phyloP scores from a whole-genome alignment of 306 rosid species.

The Prunus mume region DNA sequence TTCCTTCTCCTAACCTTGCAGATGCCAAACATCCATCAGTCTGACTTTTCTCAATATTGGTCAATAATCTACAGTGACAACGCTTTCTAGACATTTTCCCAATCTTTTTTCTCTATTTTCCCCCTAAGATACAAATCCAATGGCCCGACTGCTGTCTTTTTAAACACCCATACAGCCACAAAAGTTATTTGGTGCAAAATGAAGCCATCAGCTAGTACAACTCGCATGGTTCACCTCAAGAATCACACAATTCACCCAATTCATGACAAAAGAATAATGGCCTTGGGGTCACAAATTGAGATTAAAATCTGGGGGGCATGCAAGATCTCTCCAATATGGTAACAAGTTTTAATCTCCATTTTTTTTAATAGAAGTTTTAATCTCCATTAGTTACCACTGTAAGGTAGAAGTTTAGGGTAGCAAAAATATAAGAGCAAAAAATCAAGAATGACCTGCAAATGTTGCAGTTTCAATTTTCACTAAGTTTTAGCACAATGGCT shows the following conservation, averaged over 20 bases:
- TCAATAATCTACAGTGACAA: too few species aligned
- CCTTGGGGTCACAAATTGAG: not conserved
- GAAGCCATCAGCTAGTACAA: too few species aligned
- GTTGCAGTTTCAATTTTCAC: not conserved
- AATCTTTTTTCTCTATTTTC: too few species aligned
- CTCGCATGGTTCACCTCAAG: not conserved
- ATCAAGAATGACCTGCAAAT: not conserved
- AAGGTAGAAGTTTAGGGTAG: not conserved
- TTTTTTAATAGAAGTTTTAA: not conserved
- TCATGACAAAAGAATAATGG: not conserved
- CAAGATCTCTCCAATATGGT: not conserved
- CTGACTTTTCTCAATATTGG: too few species aligned
- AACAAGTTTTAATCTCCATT: not conserved
- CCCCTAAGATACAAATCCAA: too few species aligned
- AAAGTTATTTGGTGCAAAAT: too few species aligned
- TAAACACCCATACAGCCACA: too few species aligned
- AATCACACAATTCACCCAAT: not conserved
- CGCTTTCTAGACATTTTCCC: too few species aligned
- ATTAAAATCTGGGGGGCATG: not conserved
- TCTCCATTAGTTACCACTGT: not conserved
- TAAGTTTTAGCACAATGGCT: conserved; percentile 10
- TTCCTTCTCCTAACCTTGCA: too few species aligned
- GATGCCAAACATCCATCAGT: too few species aligned
- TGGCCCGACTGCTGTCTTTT: too few species aligned
- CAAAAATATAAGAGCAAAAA: not conserved